Percentiles rank a stretch among this genome's conserved stretches.
Evolutionary conservation across 257 asterid species (phyloP).

Genomic region (Plantago ovata): DNA sequence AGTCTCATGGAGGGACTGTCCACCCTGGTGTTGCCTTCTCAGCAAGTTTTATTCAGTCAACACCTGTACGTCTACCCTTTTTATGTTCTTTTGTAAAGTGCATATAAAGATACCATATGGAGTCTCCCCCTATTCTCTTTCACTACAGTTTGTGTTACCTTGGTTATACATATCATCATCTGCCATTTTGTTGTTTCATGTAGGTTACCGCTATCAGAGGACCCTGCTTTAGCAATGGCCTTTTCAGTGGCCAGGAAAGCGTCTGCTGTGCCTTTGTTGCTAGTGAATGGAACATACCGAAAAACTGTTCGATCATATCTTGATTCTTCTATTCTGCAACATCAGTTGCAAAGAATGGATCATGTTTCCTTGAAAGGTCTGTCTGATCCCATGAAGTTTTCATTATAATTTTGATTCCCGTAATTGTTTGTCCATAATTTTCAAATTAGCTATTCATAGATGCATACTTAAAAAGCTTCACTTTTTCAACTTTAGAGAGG

Average conservation of each 20-base stretch:
- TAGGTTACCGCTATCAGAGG: conserved; percentile 90
- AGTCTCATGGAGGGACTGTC: conserved; percentile 73
- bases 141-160: neutral
- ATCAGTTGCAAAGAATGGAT: conserved; percentile 84
- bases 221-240: conserved; percentile 96
- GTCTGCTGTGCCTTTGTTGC: conserved; percentile 86
- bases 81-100: too few relatives aligned
- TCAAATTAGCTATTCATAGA: conserved; percentile 6
- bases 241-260: conserved; percentile 95
- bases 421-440: neutral
- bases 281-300: conserved; percentile 94
- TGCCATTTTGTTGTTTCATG: conserved; percentile 10
- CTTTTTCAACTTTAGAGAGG: too few relatives aligned
- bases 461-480: neutral
- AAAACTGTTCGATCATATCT: conserved; percentile 89
- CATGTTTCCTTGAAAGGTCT: conserved; percentile 90
- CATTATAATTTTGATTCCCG: neutral
- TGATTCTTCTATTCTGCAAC: conserved; percentile 94
- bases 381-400: conserved; percentile 31
- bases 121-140: neutral
- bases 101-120: neutral
- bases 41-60: conserved; percentile 72
- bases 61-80: conserved; percentile 50
- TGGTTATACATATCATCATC: neutral
- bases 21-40: conserved; percentile 75